Base-by-base conservation (phyloP, 306 rosid species). In the Rosa rugosa region DNA sequence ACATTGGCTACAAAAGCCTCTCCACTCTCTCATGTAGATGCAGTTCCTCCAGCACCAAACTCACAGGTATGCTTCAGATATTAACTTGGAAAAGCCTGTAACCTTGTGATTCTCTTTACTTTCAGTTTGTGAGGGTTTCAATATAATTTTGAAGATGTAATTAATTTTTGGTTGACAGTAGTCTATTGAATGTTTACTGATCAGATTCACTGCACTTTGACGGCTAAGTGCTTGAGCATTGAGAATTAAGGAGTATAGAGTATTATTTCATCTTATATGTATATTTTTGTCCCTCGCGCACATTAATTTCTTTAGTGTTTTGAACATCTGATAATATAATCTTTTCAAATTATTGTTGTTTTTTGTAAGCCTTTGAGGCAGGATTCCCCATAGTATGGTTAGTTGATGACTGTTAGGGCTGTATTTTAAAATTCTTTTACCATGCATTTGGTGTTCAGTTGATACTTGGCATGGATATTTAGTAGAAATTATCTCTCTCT, bases 31-130 rank as follows among this genome's bases (percentile, higher is more conserved):
- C 90, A 87, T 38, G 77, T 87, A 36, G 96, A 90, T 79, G 92
- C 91, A 68, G 89, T 90, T 53, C 96, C 97, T 68, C 88, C 81
- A 45, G 88, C 97, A 45, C 94, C 96, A 80, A 87, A 91, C 11
- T 89, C 89, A 5, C 96, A 87, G 97, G 97, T 89, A 57, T 57
- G 8, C 73, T 70, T 83, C 59, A n/a, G 73, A 69, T 38, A 60
- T 72, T 70, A 62, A 8, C 22, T 73, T 63, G 22, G 79, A 47
- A 36, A 0, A 27, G 31, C 8, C 6, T n/a, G 8, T 44, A 54
- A 67, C 56, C 11, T 20, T 44, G 42, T 10, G 45, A 13, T 54
- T 17, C 64, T n/a, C 17, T 75, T 14, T n/a, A 22, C 12, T 63
- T 80, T 47, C 16, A 60, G n/a, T 76, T 34, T 47, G 38, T 45